Conservation (phyloP, 2,329 filamentous ascomycete genomes). For the Talaromyces rugulosus region DNA sequence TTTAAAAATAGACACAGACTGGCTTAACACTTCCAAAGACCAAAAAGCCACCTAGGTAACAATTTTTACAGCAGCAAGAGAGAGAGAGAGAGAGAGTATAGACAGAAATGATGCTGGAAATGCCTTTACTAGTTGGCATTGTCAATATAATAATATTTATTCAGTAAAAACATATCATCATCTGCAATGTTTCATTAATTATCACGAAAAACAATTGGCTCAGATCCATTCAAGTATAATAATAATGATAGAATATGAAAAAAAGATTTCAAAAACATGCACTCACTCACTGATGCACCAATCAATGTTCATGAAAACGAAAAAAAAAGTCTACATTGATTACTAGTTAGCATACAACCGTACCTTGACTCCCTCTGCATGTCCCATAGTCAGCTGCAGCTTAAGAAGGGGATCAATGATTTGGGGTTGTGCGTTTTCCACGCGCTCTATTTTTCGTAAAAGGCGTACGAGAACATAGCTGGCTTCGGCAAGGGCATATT, state of each 20-base stretch:
- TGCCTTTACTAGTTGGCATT: no score
- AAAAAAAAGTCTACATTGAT: not conserved
- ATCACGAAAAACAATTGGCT: no score
- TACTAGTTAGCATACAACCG: not conserved
- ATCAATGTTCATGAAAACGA: not conserved
- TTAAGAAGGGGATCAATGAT: slow-evolving; percentile 1
- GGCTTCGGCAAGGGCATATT: slow-evolving; percentile 21
- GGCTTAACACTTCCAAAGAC: no score
- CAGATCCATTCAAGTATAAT: not conserved
- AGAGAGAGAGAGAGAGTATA: no score
- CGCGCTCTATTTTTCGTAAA: slow-evolving; percentile 48
- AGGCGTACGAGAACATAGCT: slow-evolving; percentile 20
- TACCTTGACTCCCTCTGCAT: slow-evolving; percentile 4
- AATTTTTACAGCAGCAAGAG: no score
- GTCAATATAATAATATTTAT: no score
- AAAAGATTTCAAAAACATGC: no score
- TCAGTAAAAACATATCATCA: no score
- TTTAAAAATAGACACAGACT: no score
- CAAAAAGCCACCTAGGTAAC: no score
- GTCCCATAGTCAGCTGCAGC: slow-evolving; percentile 6
- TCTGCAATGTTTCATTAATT: no score
- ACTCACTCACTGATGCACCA: not conserved
- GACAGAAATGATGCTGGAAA: no score
- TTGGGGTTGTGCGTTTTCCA: slow-evolving; percentile 10
- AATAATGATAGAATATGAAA: not conserved